Evolutionary conservation across 2,329 filamentous ascomycete genomes (phyloP).

Genomic region (Furcasterigmium sp.): DNA sequence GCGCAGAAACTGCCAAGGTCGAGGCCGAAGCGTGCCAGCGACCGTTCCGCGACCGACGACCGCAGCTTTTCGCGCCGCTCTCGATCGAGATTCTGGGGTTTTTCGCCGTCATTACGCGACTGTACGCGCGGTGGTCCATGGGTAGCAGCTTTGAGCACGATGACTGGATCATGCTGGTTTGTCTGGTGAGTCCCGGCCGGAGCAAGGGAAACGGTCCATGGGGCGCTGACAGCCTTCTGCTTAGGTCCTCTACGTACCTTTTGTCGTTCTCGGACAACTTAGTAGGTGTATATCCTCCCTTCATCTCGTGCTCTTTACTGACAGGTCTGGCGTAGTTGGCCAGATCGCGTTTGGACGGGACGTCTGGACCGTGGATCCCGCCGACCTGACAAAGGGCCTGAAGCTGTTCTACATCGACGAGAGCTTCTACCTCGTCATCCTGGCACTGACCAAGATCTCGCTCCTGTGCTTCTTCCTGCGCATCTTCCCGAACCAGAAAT

Average conservation of each 20-base stretch:
- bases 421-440: constrained; percentile 23
- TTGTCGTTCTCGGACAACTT: constrained; percentile 24
- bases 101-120: constrained; percentile 25
- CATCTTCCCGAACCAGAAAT: constrained; percentile 21
- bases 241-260: constrained; percentile 23
- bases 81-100: constrained; percentile 28
- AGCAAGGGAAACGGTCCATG: too few species aligned
- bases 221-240: too few species aligned
- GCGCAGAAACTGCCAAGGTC: constrained; percentile 22
- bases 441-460: constrained; percentile 24
- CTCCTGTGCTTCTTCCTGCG: constrained; percentile 26
- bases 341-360: constrained; percentile 27
- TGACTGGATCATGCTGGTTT: constrained; percentile 32
- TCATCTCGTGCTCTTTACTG: not conserved
- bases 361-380: constrained; percentile 26
- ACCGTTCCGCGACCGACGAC: constrained; percentile 22
- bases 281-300: constrained; percentile 13
- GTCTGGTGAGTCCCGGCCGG: constrained; percentile 22
- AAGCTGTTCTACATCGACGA: constrained; percentile 24
- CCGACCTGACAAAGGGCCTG: constrained; percentile 21
- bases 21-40: constrained; percentile 25
- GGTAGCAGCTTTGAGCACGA: constrained; percentile 25
- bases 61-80: constrained; percentile 26
- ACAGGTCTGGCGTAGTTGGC: constrained; percentile 16
- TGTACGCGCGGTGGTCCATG: constrained; percentile 28